Evolutionary conservation across 305 asterid genomes (phyloP), one percentile per base, ranked within the genome.

Genomic region (Fraxinus greggii): DNA sequence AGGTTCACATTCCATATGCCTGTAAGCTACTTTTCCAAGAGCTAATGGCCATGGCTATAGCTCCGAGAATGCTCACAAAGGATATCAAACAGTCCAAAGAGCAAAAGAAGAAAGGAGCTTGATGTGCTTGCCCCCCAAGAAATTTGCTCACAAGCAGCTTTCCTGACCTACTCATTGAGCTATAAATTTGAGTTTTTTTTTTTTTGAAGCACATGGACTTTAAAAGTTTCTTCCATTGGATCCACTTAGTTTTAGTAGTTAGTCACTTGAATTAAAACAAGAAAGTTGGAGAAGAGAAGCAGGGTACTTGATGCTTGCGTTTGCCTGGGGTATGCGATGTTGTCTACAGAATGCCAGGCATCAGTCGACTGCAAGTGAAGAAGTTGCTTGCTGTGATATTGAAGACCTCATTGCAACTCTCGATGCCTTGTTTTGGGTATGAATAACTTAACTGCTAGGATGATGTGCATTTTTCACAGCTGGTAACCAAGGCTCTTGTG

Each of bases 41-140:
- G 90, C 94, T 96, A 8, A 94, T 96, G 98, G 81, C 99, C 24
- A 96, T 94, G 99, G 99, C 98, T 56, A 94, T 94, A 80, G 98
- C 99, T 59, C 99, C 99, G 9, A 90, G 99, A 85, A 93, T 94
- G 98, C 89, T 95, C 2, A 94, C 97, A 10, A 94, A 91, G 90
- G 99, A 94, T 85, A 90, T 94, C 17, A 92, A 90, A 75, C 89
- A 82, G 82, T 69, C 86, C 69, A 93, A 90, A 84, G 90, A 81
- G 77, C 92, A 81, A 80, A 93, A 89, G 90, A 93, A 87, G 89
- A 93, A 83, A 83, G 91, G 91, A 78, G 90, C 86, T 79, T 93
- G 87, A 88, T 70, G 29, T 76, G 40, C n/a, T 61, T 23, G 54
- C 36, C 70, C 36, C 70, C 36, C 31, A 63, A 24, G 33, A 24